phyloP scores from a whole-genome alignment of 192 early-diverging fungal genomes.

The Cetraspora pellucida region DNA sequence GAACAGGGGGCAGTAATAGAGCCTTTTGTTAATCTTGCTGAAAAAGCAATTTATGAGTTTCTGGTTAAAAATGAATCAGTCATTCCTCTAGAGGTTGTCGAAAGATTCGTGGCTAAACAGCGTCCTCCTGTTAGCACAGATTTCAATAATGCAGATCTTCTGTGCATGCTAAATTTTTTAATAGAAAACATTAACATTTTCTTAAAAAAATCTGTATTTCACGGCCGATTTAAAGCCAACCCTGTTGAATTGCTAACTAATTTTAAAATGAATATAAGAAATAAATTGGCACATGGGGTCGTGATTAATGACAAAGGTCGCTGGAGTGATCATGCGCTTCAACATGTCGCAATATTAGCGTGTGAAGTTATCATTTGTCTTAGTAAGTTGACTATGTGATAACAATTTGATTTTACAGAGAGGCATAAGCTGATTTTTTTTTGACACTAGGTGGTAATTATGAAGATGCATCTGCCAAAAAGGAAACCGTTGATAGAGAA shows the following conservation, averaged over 20 bases:
- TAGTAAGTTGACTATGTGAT: conserved; percentile 4
- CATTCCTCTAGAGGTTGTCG: conserved; percentile 2
- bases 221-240: conserved; percentile 22
- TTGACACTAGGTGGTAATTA: conserved; percentile 20
- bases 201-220: conserved; percentile 22
- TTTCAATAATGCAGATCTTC: conserved; percentile 18
- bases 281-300: conserved; percentile 20
- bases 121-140: conserved; percentile 16
- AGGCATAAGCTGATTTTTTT: conserved; percentile 34
- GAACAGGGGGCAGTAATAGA: background rate
- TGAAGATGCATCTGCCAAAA: conserved; percentile 17
- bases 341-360: conserved; percentile 5
- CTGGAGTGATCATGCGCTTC: conserved; percentile 5
- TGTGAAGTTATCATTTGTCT: conserved; percentile 15
- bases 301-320: conserved; percentile 11
- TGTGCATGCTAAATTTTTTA: conserved; percentile 28
- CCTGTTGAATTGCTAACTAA: conserved; percentile 22
- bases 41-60: conserved; percentile 6
- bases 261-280: conserved; percentile 27
- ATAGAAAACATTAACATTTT: conserved; percentile 29
- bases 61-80: conserved; percentile 14
- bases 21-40: too few relatives aligned
- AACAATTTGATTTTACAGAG: conserved; percentile 28
- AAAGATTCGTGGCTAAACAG: conserved; percentile 19
- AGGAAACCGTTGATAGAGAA: conserved; percentile 23